Evolutionary conservation across 1,284 basidiomycete genomes (phyloP), one percentile per base, ranked within the genome.

Genomic region (Agaricales sp.): DNA sequence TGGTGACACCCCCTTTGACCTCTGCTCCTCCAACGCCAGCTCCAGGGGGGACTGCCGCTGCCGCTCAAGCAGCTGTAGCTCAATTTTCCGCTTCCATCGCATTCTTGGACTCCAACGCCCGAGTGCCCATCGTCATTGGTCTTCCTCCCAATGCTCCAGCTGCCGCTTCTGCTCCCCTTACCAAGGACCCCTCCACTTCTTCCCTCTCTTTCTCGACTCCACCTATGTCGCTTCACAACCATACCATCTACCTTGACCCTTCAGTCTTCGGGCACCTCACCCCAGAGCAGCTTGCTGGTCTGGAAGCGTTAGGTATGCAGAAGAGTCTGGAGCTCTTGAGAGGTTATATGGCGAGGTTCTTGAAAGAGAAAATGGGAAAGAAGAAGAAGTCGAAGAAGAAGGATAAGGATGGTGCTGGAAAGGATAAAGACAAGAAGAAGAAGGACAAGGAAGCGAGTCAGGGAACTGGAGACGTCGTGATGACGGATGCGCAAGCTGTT

Each of bases 241-340:
- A 48, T 49, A n/a, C 43, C 51, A 38, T 51, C 56, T 4, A 51
- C 51, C 76, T 95, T 30, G 88, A 88, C 58, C 92, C 92, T 1
- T 73, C 76, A 21, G 86, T 95, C 38, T 95, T 95, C 61, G 78
- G 83, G 3, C 82, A 83, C 53, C 75, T 95, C 8, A 80, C 82
- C 1, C 68, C 74, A 25, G 82, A 83, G 51, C 84, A 87, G 62
- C 66, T 95, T 45, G 74, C 73, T 50, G 82, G 87, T 49, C 70
- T 94, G 41, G 87, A 92, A 63, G 75, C 77, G 38, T 75, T 92
- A 58, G 90, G 91, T 2, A 87, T 89, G 1, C 80, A 87, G 61
- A 83, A 87, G 58, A 90, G 92, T 6, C 66, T 95, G 50, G 79
- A 82, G 57, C 82, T 90, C 19, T 67, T 95, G 46, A 91, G 92